phyloP scores from a whole-genome alignment of 1,139 yeast species.

The Wickerhamomyces sp. region DNA sequence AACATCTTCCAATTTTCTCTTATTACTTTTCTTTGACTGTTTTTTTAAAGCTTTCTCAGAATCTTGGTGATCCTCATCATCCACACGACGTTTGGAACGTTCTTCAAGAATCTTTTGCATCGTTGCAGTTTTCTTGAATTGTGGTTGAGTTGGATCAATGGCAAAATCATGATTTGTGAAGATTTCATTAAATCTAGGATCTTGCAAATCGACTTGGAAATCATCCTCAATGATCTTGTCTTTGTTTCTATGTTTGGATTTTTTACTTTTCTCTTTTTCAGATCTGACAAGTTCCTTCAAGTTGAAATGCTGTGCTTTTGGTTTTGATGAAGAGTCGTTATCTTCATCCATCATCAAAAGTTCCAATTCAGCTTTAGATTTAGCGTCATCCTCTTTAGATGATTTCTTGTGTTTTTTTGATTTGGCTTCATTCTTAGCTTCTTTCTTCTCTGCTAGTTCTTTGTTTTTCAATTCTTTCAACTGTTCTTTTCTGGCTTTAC shows the following conservation, averaged over 20 bases:
- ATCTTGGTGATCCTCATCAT: conserved; percentile 8
- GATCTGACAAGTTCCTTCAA: conserved; percentile 75
- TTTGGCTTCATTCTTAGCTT: conserved; percentile 18
- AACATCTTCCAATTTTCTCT: conserved; percentile 12
- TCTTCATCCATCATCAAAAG: conserved; percentile 68
- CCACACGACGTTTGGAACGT: conserved; percentile 52
- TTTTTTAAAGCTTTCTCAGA: conserved; percentile 6
- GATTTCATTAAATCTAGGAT: conserved; percentile 83
- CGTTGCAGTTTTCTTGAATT: conserved; percentile 79
- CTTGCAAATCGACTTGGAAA: conserved; percentile 64
- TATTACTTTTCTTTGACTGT: conserved; percentile 4
- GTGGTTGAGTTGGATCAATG: conserved; percentile 84
- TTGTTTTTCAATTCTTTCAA: conserved; percentile 52
- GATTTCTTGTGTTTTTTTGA: conserved; percentile 25
- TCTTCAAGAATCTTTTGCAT: conserved; percentile 80
- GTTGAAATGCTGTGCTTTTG: conserved; percentile 54
- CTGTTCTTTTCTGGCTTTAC: conserved; percentile 73
- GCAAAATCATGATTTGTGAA: conserved; percentile 90
- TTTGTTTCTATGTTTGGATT: conserved; percentile 49
- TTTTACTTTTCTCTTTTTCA: conserved; percentile 51
- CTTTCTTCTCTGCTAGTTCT: conserved; percentile 36
- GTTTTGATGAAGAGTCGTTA: conserved; percentile 27
- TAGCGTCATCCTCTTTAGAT: conserved; percentile 30
- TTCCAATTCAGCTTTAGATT: conserved; percentile 67
- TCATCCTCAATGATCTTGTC: conserved; percentile 52